phyloP scores from a whole-genome alignment of 106 monocot genomes.

The Hemerocallis citrina region DNA sequence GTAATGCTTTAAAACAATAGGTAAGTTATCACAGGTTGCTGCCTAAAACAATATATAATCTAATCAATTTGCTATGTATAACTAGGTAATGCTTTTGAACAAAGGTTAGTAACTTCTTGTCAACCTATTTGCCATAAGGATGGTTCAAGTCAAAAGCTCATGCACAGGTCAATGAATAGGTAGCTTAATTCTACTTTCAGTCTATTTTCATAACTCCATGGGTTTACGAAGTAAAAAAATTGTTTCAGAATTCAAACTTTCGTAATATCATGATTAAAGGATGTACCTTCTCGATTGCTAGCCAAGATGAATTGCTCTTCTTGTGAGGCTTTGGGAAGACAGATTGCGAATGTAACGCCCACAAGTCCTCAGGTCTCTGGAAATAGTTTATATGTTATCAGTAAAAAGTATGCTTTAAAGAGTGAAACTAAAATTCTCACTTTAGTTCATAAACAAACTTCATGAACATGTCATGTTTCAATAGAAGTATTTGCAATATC shows the following conservation, averaged over 20 bases:
- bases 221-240: neutral
- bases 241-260: neutral
- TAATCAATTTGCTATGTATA: too few relatives aligned
- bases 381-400: constrained; percentile 5
- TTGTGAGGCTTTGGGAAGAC: constrained; percentile 89
- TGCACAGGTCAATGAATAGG: too few relatives aligned
- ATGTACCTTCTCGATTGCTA: constrained; percentile 82
- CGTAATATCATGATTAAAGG: constrained; percentile 1
- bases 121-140: too few relatives aligned
- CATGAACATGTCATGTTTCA: neutral
- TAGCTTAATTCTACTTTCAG: too few relatives aligned
- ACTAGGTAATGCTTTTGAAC: too few relatives aligned
- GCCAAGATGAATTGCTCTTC: constrained; percentile 69
- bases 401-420: neutral
- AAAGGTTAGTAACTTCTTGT: too few relatives aligned
- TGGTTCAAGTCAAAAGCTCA: too few relatives aligned
- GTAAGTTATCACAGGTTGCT: too few relatives aligned
- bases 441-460: neutral
- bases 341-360: constrained; percentile 71
- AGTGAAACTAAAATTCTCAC: neutral
- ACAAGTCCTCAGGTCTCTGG: constrained; percentile 79
- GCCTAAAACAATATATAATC: too few relatives aligned
- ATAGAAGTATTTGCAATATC: neutral
- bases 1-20: too few relatives aligned
- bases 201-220: too few relatives aligned